phyloP scores from a whole-genome alignment of 768 basidiomycete species.

The Clitopilus hobsonii region DNA sequence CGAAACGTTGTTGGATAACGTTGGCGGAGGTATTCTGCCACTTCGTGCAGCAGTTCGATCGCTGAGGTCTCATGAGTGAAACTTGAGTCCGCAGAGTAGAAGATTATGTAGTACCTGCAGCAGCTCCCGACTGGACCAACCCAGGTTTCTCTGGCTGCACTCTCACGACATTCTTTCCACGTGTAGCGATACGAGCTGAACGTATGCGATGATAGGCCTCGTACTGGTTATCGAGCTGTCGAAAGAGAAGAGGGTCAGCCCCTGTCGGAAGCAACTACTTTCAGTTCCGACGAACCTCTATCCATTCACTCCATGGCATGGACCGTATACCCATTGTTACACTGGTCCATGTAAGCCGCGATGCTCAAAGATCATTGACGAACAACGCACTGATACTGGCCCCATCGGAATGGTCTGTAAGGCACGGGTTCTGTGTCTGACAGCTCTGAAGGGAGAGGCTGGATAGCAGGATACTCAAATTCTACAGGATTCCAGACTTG shows the following conservation, averaged over 20 bases:
- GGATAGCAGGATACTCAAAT: constrained; percentile 49
- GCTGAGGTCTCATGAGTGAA: constrained; percentile 28
- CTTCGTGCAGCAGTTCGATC: constrained; percentile 62
- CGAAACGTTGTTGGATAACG: constrained; percentile 57
- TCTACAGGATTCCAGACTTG: constrained; percentile 52
- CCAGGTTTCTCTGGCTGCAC: constrained; percentile 45
- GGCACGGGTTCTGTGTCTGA: constrained; percentile 49
- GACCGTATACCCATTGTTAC: constrained; percentile 18
- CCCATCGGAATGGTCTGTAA: constrained; percentile 65
- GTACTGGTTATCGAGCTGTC: constrained; percentile 56
- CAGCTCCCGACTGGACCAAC: constrained; percentile 33
- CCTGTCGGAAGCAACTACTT: background rate
- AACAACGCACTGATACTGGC: constrained; percentile 56
- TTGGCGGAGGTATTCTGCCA: constrained; percentile 59
- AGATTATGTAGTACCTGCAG: constrained; percentile 16
- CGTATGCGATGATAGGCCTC: constrained; percentile 54
- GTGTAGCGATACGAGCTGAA: constrained; percentile 44
- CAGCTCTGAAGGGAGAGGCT: constrained; percentile 33
- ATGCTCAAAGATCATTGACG: constrained; percentile 1
- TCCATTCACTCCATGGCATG: constrained; percentile 72
- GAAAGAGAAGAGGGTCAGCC: background rate
- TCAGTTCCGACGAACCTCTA: constrained; percentile 41
- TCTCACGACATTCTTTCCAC: constrained; percentile 41
- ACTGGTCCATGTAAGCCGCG: too few species aligned
- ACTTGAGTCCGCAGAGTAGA: background rate